Conservation (phyloP, 2,329 filamentous ascomycete species). For the Cercospora citrullina region DNA sequence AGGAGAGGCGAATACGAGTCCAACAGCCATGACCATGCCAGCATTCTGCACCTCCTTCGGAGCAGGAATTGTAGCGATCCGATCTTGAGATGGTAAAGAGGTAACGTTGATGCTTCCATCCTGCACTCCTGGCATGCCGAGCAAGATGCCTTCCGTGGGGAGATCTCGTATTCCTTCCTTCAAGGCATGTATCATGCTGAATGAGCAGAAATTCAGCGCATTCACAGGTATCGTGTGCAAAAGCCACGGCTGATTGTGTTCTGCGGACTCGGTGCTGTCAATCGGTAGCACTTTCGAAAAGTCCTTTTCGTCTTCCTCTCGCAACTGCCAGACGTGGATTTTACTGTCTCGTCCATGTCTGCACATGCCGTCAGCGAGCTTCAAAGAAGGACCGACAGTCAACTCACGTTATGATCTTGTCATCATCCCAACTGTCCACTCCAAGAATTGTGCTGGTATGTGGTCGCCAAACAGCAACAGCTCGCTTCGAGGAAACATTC, state of each 20-base stretch:
- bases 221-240: slow-evolving; percentile 82
- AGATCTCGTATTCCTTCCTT: slow-evolving; percentile 18
- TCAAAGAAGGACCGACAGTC: too few species aligned
- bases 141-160: slow-evolving; percentile 50
- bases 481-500: slow-evolving; percentile 78
- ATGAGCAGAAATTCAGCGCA: slow-evolving; percentile 92
- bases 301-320: slow-evolving; percentile 58
- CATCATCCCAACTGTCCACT: slow-evolving; percentile 67
- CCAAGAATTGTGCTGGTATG: slow-evolving; percentile 77
- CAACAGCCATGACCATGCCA: slow-evolving; percentile 88
- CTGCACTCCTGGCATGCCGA: slow-evolving; percentile 69
- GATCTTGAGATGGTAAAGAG: slow-evolving; percentile 70
- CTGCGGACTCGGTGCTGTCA: slow-evolving; percentile 52
- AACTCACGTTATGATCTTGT: slow-evolving; percentile 75
- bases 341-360: slow-evolving; percentile 91
- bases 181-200: slow-evolving; percentile 57
- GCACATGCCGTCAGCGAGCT: slow-evolving; percentile 8
- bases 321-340: slow-evolving; percentile 79
- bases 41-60: slow-evolving; percentile 49
- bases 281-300: slow-evolving; percentile 72
- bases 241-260: slow-evolving; percentile 74
- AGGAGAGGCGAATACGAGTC: slow-evolving; percentile 45
- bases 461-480: slow-evolving; percentile 81
- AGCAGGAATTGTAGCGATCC: slow-evolving; percentile 61
- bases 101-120: slow-evolving; percentile 73